Evolutionary conservation across 306 rosid genomes (phyloP).

Genomic region (Cucumis cinereus): DNA sequence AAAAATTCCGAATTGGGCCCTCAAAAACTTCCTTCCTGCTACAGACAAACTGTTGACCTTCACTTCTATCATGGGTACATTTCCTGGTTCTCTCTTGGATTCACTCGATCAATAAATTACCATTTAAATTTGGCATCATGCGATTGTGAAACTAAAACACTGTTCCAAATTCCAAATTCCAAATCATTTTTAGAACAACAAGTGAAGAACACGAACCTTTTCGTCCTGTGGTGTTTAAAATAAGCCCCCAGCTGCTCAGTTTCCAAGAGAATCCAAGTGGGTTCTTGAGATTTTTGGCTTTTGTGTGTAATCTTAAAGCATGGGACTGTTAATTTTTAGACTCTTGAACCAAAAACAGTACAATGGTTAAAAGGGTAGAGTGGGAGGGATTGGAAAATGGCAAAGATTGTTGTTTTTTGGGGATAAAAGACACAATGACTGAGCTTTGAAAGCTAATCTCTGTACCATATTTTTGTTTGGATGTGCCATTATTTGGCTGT

Average conservation of each 20-base stretch:
- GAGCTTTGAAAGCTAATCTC: neutral
- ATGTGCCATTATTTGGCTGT: neutral
- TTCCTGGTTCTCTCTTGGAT: slow-evolving; percentile 1
- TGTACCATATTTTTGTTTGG: neutral
- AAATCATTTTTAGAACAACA: neutral
- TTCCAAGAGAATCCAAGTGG: neutral
- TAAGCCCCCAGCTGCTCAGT: neutral
- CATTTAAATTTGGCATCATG: neutral
- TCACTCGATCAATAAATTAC: neutral
- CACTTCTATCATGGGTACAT: slow-evolving; percentile 2
- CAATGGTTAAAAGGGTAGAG: neutral
- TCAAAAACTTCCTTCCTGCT: neutral
- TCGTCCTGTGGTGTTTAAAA: neutral
- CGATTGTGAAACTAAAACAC: neutral
- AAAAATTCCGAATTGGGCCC: slow-evolving; percentile 3
- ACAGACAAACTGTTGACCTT: slow-evolving; percentile 13
- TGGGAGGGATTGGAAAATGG: neutral
- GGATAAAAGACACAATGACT: neutral
- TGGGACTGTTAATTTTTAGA: neutral
- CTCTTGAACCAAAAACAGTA: neutral
- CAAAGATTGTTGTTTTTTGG: neutral
- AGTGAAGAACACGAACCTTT: neutral
- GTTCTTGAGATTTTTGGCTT: neutral
- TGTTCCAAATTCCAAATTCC: neutral
- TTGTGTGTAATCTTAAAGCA: neutral